Conservation (phyloP, 78 protist species). For the Thecamonas trahens region DNA sequence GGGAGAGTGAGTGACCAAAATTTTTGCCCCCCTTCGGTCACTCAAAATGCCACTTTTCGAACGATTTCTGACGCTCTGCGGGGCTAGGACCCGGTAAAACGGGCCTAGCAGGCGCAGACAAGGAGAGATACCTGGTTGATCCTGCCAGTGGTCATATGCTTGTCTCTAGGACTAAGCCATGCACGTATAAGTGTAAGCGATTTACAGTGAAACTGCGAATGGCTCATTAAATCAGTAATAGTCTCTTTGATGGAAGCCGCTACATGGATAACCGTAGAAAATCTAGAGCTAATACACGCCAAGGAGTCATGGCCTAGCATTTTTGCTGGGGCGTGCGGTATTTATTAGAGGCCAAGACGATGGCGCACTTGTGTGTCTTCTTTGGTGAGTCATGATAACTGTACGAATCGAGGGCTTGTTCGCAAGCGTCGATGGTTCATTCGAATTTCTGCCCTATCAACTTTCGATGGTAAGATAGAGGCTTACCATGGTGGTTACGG, state of each 20-base stretch:
- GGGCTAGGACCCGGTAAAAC: too few species aligned
- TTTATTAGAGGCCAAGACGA: slow-evolving; percentile 54
- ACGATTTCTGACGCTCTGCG: too few species aligned
- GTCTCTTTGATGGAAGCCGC: slow-evolving; percentile 54
- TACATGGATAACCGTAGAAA: slow-evolving; percentile 79
- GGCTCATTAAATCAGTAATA: slow-evolving; percentile 75
- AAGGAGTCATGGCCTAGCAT: too few species aligned
- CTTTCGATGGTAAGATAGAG: slow-evolving; percentile 83
- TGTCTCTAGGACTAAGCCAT: slow-evolving; percentile 86
- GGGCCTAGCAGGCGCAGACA: too few species aligned
- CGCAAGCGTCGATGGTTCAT: slow-evolving; percentile 66
- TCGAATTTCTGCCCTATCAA: slow-evolving; percentile 87
- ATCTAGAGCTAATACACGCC: slow-evolving; percentile 82
- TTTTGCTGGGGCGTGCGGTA: slow-evolving; percentile 33
- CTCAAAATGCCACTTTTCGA: too few species aligned
- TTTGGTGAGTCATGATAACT: slow-evolving; percentile 71
- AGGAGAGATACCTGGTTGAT: slow-evolving; percentile 63
- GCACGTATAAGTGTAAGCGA: slow-evolving; percentile 73
- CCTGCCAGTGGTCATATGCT: slow-evolving; percentile 90
- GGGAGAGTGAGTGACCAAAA: too few species aligned
- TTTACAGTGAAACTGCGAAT: slow-evolving; percentile 68
- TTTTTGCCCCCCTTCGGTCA: too few species aligned
- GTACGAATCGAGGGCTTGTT: slow-evolving; percentile 56
- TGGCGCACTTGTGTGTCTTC: background rate
- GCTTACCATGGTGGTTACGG: slow-evolving; percentile 84